Percentiles rank a stretch among this genome's conserved stretches.
phyloP scores from a whole-genome alignment of 805 yeast species.

The Candida parachauliodes region DNA sequence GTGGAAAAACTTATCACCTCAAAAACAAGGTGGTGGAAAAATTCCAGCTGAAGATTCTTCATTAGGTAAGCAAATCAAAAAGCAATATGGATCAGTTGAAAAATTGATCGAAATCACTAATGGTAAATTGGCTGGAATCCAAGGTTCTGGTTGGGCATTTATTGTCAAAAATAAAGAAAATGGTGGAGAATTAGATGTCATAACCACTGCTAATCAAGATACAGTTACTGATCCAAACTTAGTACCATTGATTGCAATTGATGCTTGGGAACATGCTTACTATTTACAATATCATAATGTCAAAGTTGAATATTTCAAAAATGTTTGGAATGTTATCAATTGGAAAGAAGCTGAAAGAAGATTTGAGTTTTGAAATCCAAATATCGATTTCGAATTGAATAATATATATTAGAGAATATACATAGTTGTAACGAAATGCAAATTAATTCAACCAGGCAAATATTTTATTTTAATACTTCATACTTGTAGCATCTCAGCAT shows the following conservation, averaged over 20 bases:
- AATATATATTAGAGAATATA: no score
- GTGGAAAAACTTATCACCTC: conserved; percentile 49
- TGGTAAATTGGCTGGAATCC: conserved; percentile 44
- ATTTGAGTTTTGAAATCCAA: conserved; percentile 22
- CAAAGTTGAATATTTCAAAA: conserved; percentile 47
- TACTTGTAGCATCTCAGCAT: no score
- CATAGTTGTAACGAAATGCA: no score
- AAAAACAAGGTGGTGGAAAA: conserved; percentile 53
- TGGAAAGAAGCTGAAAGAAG: conserved; percentile 50
- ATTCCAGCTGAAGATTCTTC: conserved; percentile 44
- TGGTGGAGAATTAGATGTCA: conserved; percentile 41
- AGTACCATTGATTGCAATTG: conserved; percentile 47
- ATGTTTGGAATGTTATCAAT: conserved; percentile 49
- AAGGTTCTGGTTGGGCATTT: conserved; percentile 55
- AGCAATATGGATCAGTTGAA: conserved; percentile 45
- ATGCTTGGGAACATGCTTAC: conserved; percentile 55
- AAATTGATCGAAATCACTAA: conserved; percentile 40
- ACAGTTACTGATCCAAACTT: conserved; percentile 39
- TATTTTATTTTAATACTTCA: no score
- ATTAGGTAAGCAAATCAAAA: conserved; percentile 33
- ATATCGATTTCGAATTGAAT: no score
- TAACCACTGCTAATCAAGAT: conserved; percentile 47
- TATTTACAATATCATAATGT: conserved; percentile 51
- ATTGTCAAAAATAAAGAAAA: conserved; percentile 44
- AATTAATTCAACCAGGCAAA: no score